Conservation (phyloP, 2,329 filamentous ascomycete species). For the Blastomyces gilchristii region DNA sequence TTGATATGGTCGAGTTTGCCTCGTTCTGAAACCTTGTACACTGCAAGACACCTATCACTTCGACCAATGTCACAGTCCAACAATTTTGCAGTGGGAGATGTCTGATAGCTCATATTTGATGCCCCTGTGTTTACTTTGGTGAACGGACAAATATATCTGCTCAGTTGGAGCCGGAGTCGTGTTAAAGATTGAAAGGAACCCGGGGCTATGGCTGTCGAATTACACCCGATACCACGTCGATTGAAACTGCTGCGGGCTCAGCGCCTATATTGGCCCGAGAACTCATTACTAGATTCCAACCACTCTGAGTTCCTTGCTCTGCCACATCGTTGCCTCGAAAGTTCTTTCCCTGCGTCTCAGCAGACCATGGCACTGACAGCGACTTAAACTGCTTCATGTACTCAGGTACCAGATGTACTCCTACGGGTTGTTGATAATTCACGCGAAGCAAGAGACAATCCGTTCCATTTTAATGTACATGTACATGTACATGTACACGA, state of each 20-base stretch:
- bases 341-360: background rate
- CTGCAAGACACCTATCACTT: background rate
- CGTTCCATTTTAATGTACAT: background rate
- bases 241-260: background rate
- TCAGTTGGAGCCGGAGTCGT: background rate
- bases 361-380: background rate
- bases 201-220: background rate
- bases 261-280: background rate
- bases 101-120: background rate
- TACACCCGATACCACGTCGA: background rate
- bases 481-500: background rate
- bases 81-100: background rate
- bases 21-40: background rate
- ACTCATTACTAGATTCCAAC: background rate
- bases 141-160: background rate
- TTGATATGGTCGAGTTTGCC: background rate
- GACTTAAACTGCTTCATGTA: background rate
- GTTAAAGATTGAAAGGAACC: background rate
- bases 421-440: background rate
- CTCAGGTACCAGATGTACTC: background rate
- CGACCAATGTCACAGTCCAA: background rate
- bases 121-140: background rate
- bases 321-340: background rate
- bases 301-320: background rate
- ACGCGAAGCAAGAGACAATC: background rate